Percentiles rank a stretch among this genome's conserved stretches.
These are phyloP conservation scores for Papiliotrema terrestris DNA, from an alignment of 1,284 basidiomycete species.

Conservation along the genomic window DNA sequence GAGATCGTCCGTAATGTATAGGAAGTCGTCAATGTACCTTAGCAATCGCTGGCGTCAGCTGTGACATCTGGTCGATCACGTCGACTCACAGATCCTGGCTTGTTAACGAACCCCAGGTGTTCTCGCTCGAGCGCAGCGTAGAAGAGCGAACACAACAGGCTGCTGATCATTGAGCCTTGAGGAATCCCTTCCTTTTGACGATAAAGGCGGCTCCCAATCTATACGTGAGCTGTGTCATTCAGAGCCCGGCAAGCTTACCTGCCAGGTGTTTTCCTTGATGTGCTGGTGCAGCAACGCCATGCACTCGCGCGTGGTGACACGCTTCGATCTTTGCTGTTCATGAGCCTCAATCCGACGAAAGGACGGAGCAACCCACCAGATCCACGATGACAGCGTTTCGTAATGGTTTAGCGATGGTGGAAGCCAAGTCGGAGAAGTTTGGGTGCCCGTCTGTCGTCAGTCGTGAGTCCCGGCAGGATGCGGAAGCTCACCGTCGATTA, in stretches of 20 bases:
- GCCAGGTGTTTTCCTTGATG: constrained; percentile 86
- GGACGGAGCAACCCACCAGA: constrained; percentile 54
- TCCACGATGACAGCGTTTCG: constrained; percentile 82
- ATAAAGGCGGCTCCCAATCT: constrained; percentile 36
- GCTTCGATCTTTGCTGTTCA: constrained; percentile 19
- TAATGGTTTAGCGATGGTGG: constrained; percentile 63
- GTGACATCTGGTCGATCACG: not conserved
- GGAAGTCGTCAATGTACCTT: constrained; percentile 89
- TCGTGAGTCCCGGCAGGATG: constrained; percentile 19
- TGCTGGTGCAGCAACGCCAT: constrained; percentile 79
- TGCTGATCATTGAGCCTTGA: constrained; percentile 88
- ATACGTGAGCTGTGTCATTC: not conserved
- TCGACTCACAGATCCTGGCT: constrained; percentile 60
- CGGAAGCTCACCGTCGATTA: constrained; percentile 17
- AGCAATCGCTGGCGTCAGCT: constrained; percentile 62
- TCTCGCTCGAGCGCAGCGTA: constrained; percentile 83
- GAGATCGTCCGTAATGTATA: constrained; percentile 74
- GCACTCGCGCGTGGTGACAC: constrained; percentile 55
- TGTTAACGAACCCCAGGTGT: constrained; percentile 60
- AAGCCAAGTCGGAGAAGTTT: constrained; percentile 28
- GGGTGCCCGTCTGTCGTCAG: constrained; percentile 46
- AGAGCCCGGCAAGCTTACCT: constrained; percentile 55
- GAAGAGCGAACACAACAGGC: constrained; percentile 86
- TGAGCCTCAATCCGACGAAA: not conserved
- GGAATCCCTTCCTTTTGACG: constrained; percentile 87